phyloP scores from a whole-genome alignment of 2,329 filamentous ascomycete genomes.

The Nigrograna mackinnonii region DNA sequence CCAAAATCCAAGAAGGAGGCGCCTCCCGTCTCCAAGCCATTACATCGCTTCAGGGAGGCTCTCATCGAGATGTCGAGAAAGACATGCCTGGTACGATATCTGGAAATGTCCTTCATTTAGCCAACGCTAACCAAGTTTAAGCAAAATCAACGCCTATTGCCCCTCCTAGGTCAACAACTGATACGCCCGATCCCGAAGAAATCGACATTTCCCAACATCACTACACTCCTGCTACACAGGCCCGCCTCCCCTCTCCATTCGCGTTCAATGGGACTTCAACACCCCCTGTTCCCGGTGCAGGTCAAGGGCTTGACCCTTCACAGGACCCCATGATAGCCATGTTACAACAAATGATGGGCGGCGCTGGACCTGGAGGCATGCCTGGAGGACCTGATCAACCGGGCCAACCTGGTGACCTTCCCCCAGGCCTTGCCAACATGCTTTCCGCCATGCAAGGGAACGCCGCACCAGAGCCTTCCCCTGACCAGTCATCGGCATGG shows the following conservation, averaged over 20 bases:
- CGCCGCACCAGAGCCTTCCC: slow-evolving; percentile 35
- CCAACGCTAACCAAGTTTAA: too few relatives aligned
- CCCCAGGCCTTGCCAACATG: slow-evolving; percentile 47
- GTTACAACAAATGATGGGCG: slow-evolving; percentile 73
- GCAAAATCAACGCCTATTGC: too few relatives aligned
- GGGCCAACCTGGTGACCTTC: slow-evolving; percentile 36
- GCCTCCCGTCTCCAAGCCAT: slow-evolving; percentile 74
- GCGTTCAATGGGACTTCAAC: slow-evolving; percentile 28
- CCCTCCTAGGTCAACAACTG: slow-evolving; percentile 26
- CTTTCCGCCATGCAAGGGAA: slow-evolving; percentile 50
- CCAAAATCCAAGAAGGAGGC: slow-evolving; percentile 75
- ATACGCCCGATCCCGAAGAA: slow-evolving; percentile 67
- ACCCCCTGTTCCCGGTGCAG: slow-evolving; percentile 19
- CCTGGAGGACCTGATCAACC: slow-evolving; percentile 26
- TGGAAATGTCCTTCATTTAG: slow-evolving; percentile 4
- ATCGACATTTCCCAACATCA: slow-evolving; percentile 79
- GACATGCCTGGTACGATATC: slow-evolving; percentile 36
- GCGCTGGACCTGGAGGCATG: slow-evolving; percentile 23
- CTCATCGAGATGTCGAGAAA: slow-evolving; percentile 33
- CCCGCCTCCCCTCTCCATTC: slow-evolving; percentile 42
- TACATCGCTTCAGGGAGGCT: slow-evolving; percentile 67
- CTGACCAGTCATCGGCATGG: slow-evolving; percentile 50
- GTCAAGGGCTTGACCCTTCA: slow-evolving; percentile 26
- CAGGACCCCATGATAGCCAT: slow-evolving; percentile 75
- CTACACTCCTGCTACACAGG: slow-evolving; percentile 59